Conservation (phyloP, 2,329 filamentous ascomycete genomes). For the Fusarium tjaetaba region DNA sequence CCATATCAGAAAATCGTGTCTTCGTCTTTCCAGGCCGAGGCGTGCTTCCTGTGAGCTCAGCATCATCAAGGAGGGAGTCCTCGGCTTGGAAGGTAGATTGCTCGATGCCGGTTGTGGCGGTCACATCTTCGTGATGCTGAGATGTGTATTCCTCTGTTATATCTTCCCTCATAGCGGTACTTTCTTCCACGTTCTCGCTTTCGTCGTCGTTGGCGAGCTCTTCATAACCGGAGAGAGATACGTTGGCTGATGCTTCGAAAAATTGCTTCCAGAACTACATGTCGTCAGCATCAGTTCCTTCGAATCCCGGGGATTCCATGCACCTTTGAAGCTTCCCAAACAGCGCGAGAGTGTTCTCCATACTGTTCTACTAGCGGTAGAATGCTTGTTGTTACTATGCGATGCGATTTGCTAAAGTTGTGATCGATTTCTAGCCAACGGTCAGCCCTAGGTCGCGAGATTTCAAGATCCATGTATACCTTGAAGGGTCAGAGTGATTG, state of each 20-base stretch:
- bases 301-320: fast-evolving
- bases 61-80: constrained; percentile 75
- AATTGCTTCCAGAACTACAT: constrained; percentile 98
- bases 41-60: constrained; percentile 72
- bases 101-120: constrained; percentile 46
- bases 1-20: constrained; percentile 70
- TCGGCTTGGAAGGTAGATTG: constrained; percentile 57
- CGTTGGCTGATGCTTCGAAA: constrained; percentile 97
- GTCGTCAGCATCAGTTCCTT: not conserved
- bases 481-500: constrained; percentile 95
- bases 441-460: not conserved
- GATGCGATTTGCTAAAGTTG: constrained; percentile 96
- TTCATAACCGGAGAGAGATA: constrained; percentile 94
- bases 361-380: constrained; percentile 95
- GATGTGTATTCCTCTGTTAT: constrained; percentile 61
- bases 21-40: constrained; percentile 66
- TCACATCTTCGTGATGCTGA: constrained; percentile 51
- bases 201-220: constrained; percentile 78
- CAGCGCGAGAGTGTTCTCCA: constrained; percentile 88
- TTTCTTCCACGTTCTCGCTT: constrained; percentile 60
- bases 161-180: constrained; percentile 66
- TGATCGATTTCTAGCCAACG: constrained; percentile 86
- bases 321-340: constrained; percentile 97
- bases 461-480: constrained; percentile 58
- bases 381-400: constrained; percentile 94